Evolutionary conservation across 495 filamentous ascomycete genomes (phyloP).

Genomic region (Hyaloscypha hepaticicola): DNA sequence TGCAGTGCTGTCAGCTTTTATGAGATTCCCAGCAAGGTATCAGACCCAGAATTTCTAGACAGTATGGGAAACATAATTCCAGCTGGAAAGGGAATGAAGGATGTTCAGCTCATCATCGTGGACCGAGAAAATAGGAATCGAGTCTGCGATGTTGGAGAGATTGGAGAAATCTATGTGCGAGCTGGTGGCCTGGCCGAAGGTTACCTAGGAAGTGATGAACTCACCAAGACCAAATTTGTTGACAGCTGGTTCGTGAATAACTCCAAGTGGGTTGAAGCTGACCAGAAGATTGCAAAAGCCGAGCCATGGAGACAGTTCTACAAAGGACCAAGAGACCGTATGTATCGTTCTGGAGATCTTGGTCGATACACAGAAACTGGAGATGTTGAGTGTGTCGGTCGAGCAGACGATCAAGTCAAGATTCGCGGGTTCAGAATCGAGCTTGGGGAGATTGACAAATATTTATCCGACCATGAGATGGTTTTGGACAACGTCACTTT

Average conservation of each 20-base stretch:
- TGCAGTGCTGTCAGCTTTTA: slow-evolving; percentile 89
- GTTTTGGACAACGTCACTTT: slow-evolving; percentile 87
- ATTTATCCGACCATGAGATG: slow-evolving; percentile 73
- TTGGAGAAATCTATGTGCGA: slow-evolving; percentile 85
- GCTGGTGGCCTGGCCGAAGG: slow-evolving; percentile 89
- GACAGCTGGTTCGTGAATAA: slow-evolving; percentile 86
- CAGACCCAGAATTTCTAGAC: slow-evolving; percentile 67
- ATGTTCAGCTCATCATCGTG: slow-evolving; percentile 91
- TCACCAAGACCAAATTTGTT: slow-evolving; percentile 80
- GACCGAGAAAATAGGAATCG: slow-evolving; percentile 70
- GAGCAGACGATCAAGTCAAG: slow-evolving; percentile 90
- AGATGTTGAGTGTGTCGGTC: slow-evolving; percentile 71
- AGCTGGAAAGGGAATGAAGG: slow-evolving; percentile 84
- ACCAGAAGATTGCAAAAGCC: slow-evolving; percentile 51
- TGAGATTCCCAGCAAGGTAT: slow-evolving; percentile 69
- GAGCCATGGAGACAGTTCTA: slow-evolving; percentile 80
- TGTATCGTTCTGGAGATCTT: slow-evolving; percentile 84
- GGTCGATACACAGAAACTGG: slow-evolving; percentile 74
- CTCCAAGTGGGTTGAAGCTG: slow-evolving; percentile 65
- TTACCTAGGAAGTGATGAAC: slow-evolving; percentile 68
- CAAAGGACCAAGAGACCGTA: slow-evolving; percentile 78
- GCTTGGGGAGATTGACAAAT: slow-evolving; percentile 88
- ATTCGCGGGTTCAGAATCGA: slow-evolving; percentile 96
- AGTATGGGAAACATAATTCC: slow-evolving; percentile 78
- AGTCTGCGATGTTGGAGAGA: slow-evolving; percentile 76